Evolutionary conservation across 768 basidiomycete genomes (phyloP).

Genomic region (Hydnum rufescens): DNA sequence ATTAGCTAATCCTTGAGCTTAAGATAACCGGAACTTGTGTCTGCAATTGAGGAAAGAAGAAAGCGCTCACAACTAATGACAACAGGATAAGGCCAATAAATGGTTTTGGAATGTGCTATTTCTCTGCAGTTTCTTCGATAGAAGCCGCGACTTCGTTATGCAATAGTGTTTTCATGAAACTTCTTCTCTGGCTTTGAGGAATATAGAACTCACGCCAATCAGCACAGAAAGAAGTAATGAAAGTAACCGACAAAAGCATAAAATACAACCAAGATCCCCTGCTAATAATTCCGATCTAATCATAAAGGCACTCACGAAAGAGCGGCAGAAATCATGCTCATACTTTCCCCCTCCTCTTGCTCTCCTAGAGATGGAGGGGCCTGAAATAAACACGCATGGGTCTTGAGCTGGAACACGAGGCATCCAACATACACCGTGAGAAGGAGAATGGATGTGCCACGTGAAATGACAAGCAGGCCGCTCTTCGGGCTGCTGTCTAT

Average conservation of each 20-base stretch:
- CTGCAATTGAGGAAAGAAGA: constrained; percentile 11
- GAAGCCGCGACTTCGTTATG: constrained; percentile 52
- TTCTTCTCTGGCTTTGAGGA: background rate
- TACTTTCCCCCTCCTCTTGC: constrained; percentile 3
- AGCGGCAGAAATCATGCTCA: constrained; percentile 9
- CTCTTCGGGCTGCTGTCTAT: background rate
- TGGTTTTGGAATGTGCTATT: constrained; percentile 60
- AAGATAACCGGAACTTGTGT: background rate
- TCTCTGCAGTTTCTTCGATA: constrained; percentile 74
- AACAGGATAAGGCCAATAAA: constrained; percentile 79
- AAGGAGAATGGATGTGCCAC: constrained; percentile 10
- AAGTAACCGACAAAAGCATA: constrained; percentile 52
- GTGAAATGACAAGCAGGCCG: constrained; percentile 9
- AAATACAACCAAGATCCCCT: background rate
- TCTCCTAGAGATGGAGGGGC: background rate
- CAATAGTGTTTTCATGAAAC: background rate
- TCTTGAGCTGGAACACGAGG: constrained; percentile 9
- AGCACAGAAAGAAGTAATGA: constrained; percentile 74
- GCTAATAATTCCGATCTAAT: too few species aligned
- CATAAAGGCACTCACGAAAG: constrained; percentile 1
- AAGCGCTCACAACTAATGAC: constrained; percentile 53
- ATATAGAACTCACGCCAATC: constrained; percentile 41
- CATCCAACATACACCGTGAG: constrained; percentile 8
- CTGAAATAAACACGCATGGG: constrained; percentile 7
- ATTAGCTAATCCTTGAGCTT: constrained; percentile 30